Percentiles rank a stretch among this genome's conserved stretches.
phyloP scores from a whole-genome alignment of 2,329 filamentous ascomycete genomes.

The Pseudopithomyces chartarum region DNA sequence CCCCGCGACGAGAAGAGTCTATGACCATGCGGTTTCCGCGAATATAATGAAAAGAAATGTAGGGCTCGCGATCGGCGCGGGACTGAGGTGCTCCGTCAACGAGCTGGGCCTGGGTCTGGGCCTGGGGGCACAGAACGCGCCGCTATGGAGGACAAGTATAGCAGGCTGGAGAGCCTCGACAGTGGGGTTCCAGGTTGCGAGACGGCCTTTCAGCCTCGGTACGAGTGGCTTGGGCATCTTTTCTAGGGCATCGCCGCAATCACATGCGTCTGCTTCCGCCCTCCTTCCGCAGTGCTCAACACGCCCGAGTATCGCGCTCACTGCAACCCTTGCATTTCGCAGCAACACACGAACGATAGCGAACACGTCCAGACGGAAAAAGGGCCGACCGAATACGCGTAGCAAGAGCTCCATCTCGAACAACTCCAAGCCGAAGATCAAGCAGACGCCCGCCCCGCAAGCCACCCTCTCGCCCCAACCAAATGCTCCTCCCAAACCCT shows the following conservation, averaged over 20 bases:
- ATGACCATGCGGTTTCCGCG: constrained; percentile 39
- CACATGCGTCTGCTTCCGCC: constrained; percentile 19
- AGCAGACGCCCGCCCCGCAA: constrained; percentile 28
- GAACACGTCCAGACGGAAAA: constrained; percentile 17
- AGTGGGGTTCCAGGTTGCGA: constrained; percentile 6
- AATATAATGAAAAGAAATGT: constrained; percentile 53
- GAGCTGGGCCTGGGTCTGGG: constrained; percentile 31
- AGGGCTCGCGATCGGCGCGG: constrained; percentile 41
- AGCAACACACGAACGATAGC: constrained; percentile 34
- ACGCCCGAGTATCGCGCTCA: constrained; percentile 26
- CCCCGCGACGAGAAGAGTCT: constrained; percentile 8
- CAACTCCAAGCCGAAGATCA: constrained; percentile 25
- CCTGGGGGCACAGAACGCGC: constrained; percentile 17
- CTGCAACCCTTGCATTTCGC: constrained; percentile 36
- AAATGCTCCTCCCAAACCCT: constrained; percentile 30
- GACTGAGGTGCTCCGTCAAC: constrained; percentile 36
- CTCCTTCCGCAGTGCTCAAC: constrained; percentile 12
- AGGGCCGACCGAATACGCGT: constrained; percentile 26
- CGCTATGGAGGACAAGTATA: constrained; percentile 20
- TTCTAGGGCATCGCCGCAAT: constrained; percentile 9
- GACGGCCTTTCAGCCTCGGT: constrained; percentile 16
- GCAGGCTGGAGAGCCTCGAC: constrained; percentile 14
- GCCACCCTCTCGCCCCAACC: constrained; percentile 39
- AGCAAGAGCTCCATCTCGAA: constrained; percentile 46
- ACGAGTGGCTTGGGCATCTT: constrained; percentile 7